phyloP scores from a whole-genome alignment of 2,329 filamentous ascomycete genomes.

The Neonectria sp. region DNA sequence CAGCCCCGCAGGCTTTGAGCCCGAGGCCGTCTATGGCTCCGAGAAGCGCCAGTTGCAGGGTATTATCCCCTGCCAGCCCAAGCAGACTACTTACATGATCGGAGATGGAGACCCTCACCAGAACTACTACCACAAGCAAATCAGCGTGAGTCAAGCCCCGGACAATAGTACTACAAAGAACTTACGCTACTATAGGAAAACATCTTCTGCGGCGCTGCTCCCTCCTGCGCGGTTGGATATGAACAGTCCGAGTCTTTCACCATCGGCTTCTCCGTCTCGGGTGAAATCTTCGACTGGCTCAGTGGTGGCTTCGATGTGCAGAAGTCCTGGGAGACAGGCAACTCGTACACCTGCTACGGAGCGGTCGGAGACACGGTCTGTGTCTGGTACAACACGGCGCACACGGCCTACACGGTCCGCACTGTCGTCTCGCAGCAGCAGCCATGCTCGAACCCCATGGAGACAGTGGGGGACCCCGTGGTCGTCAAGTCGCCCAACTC shows the following conservation, averaged over 20 bases:
- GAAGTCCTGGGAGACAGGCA: conserved; percentile 23
- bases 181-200: not conserved
- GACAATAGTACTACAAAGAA: not conserved
- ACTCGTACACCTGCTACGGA: conserved; percentile 20
- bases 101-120: conserved; percentile 27
- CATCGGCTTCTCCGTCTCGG: conserved; percentile 17
- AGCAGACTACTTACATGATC: not conserved
- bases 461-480: not conserved
- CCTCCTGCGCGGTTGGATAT: conserved; percentile 18
- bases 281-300: conserved; percentile 8
- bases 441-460: conserved; percentile 5
- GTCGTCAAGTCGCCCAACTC: conserved; percentile 24
- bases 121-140: conserved; percentile 26
- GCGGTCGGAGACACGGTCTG: conserved; percentile 17
- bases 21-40: not conserved
- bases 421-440: not conserved
- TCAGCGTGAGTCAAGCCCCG: conserved; percentile 10
- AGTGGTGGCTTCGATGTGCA: conserved; percentile 8
- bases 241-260: conserved; percentile 20
- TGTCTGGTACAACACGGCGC: conserved; percentile 27
- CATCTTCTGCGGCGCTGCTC: conserved; percentile 19
- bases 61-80: conserved; percentile 12
- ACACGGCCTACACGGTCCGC: conserved; percentile 24
- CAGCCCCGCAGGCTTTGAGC: not conserved
- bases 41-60: not conserved